These are phyloP conservation scores for Adansonia gregorii DNA, from an alignment of 441 rosid genomes.

Conservation along the genomic window DNA sequence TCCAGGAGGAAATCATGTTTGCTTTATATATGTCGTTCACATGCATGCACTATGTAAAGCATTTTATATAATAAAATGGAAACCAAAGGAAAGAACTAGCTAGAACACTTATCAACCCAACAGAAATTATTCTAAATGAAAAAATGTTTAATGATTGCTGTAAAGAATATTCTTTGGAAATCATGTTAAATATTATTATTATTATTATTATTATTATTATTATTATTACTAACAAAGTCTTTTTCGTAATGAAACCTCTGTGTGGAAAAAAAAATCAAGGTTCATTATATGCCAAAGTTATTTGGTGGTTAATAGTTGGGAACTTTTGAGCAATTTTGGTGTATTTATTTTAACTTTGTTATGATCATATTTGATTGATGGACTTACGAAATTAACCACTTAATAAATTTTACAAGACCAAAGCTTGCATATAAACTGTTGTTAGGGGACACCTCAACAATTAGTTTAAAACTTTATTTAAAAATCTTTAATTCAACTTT, in stretches of 20 bases:
- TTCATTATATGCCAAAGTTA: background rate
- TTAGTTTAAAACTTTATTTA: no score
- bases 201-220: background rate
- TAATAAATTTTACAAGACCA: no score
- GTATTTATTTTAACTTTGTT: background rate
- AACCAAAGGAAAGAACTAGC: background rate
- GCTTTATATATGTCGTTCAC: background rate
- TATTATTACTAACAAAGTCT: background rate
- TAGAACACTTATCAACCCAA: background rate
- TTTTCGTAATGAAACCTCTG: background rate
- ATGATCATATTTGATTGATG: background rate
- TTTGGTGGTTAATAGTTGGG: background rate
- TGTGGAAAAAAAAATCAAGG: background rate
- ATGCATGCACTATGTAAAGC: background rate
- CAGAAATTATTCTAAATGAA: background rate
- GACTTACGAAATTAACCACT: background rate
- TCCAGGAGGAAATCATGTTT: no score
- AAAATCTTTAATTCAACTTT: no score
- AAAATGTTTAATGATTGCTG: background rate
- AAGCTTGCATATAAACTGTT: background rate
- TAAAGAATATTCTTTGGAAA: background rate
- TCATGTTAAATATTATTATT: background rate
- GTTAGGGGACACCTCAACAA: no score
- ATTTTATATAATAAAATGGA: background rate
- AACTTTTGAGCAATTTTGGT: background rate